Evolutionary conservation across 2,329 filamentous ascomycete species (phyloP), one percentile per base, ranked within the genome.

Genomic region (Colletotrichum orchidophilum): DNA sequence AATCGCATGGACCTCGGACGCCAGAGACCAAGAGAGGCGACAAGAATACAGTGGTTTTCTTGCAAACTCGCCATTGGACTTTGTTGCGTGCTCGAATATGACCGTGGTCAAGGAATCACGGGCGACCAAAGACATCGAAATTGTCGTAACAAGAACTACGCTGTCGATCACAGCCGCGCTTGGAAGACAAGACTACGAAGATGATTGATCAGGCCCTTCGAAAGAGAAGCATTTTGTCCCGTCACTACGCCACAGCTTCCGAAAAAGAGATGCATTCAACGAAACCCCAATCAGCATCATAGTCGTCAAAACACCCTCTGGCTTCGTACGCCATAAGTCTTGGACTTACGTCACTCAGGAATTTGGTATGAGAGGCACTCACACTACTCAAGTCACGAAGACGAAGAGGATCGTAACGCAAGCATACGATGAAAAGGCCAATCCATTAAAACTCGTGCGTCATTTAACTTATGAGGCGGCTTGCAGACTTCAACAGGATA

Each of bases 1-100:
- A 13, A 49, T 71, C 5, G 64, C 64, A 4, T 68, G 69, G 69
- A 26, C 31, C 5, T 35, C 66, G n/a, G 21, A 49, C 18, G 39
- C 7, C 24, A 42, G 42, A 0, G 42, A 66, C 12, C 55, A 42
- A 1, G 26, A 33, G 0, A 39, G 9, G 12, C 53, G 9, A 21
- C 60, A 42, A 26, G 2, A 35, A 18, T 69, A 64, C 42, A 46
- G n/a, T n/a, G 53, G 60, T 1, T 29, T 64, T n/a, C 49, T 64
- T 3, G 63, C 46, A 15, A 24, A n/a, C 3, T 66, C 46, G 2
- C 33, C 54, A 1, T 33, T 31, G 7, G n/a, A 54, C 2, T 58
- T 67, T 2, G 5, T 26, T 1, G 29, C 12, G 15, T 59, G 26
- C 24, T 42, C 33, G 3, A 7, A 5, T 8, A 11, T 26, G 18